Percentiles rank a stretch among this genome's conserved stretches.
phyloP scores from a whole-genome alignment of 2,329 filamentous ascomycete genomes.

The Rachicladosporium sp. region DNA sequence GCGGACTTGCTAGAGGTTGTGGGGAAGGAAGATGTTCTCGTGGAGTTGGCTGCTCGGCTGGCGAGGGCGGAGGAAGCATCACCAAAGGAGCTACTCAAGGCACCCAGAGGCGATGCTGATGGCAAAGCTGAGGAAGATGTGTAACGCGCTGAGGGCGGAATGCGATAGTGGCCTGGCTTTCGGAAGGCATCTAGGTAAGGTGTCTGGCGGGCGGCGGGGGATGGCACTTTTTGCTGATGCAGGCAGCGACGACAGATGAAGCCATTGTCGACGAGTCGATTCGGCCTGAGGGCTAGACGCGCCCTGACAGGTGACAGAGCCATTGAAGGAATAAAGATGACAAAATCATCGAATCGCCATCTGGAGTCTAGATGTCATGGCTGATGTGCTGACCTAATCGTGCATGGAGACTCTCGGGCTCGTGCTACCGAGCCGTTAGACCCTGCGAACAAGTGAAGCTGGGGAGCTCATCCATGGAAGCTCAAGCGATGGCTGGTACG shows the following conservation, averaged over 20 bases:
- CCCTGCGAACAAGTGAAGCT: no score
- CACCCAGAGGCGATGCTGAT: constrained; percentile 18
- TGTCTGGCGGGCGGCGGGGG: constrained; percentile 18
- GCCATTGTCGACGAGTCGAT: constrained; percentile 10
- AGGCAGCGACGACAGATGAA: constrained; percentile 23
- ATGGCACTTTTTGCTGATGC: constrained; percentile 16
- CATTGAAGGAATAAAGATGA: not conserved
- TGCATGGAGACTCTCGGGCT: no score
- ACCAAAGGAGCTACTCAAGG: constrained; percentile 20
- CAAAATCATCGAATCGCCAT: no score
- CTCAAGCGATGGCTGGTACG: no score
- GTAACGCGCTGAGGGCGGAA: constrained; percentile 11
- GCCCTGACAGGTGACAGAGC: constrained; percentile 3
- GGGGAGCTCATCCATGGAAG: no score
- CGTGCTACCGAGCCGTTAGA: no score
- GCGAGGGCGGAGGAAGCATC: constrained; percentile 1
- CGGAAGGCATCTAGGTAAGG: constrained; percentile 25
- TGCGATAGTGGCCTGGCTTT: constrained; percentile 11
- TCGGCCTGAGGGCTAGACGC: constrained; percentile 4
- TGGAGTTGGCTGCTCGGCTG: not conserved
- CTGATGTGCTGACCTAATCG: no score
- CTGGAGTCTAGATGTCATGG: no score
- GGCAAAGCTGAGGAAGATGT: constrained; percentile 7
- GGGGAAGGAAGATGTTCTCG: constrained; percentile 14
- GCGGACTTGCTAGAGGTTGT: constrained; percentile 55